Conservation (phyloP, 768 basidiomycete species). For the Phanerodontia chrysosporium region DNA sequence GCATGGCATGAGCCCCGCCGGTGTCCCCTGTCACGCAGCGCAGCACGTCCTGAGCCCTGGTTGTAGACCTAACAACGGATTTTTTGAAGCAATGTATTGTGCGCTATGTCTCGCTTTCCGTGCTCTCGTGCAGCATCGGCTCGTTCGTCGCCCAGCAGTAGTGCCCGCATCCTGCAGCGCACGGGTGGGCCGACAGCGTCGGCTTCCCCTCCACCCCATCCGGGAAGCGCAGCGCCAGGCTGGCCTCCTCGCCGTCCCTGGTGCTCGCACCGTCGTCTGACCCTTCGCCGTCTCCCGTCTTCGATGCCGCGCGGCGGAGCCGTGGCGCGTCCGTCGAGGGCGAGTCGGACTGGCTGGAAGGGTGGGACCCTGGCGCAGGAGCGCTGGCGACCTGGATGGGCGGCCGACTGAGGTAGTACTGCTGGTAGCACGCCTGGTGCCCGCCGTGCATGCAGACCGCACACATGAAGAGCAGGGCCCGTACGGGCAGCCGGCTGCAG, state of each 20-base stretch:
- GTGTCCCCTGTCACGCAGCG: too few species aligned
- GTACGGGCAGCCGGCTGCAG: constrained; percentile 71
- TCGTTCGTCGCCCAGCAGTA: constrained; percentile 61
- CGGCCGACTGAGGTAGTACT: constrained; percentile 58
- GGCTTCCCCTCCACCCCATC: constrained; percentile 7
- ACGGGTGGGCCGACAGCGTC: constrained; percentile 50
- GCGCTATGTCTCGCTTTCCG: not conserved
- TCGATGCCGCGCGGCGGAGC: constrained; percentile 2
- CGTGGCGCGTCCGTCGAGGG: constrained; percentile 5
- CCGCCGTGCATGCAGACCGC: constrained; percentile 77
- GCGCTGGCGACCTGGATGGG: constrained; percentile 41
- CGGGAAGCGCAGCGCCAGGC: constrained; percentile 7
- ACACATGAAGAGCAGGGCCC: constrained; percentile 66
- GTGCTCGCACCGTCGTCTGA: constrained; percentile 21
- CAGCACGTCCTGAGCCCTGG: too few species aligned
- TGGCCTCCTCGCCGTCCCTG: constrained; percentile 16
- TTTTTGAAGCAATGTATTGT: too few species aligned
- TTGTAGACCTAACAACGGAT: too few species aligned
- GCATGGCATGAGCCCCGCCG: not conserved
- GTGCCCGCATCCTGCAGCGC: constrained; percentile 82
- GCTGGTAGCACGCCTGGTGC: constrained; percentile 72
- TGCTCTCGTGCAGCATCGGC: not conserved
- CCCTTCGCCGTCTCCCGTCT: constrained; percentile 14
- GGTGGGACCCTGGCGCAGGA: constrained; percentile 9
- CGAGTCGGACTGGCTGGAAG: constrained; percentile 19